These are phyloP conservation scores for Sclerotinia nivalis DNA, from an alignment of 2,329 filamentous ascomycete genomes.

Conservation along the genomic window DNA sequence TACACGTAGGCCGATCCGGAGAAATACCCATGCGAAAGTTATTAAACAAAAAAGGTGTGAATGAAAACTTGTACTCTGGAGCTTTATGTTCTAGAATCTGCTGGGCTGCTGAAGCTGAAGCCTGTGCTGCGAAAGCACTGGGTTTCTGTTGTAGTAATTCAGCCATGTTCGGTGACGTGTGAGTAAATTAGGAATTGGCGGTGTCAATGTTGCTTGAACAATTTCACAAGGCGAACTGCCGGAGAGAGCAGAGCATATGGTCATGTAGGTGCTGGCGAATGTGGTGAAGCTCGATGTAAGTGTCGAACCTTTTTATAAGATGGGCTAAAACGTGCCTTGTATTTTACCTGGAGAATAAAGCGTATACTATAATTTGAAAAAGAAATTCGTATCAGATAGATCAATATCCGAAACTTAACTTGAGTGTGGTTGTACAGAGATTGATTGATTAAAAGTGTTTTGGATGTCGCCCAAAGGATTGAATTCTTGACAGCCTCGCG, in stretches of 20 bases:
- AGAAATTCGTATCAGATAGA: too few relatives aligned
- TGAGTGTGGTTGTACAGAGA: not conserved
- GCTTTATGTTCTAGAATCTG: constrained; percentile 59
- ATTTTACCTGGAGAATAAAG: not conserved
- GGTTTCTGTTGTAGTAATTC: constrained; percentile 18
- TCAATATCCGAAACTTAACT: not conserved
- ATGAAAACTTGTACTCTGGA: constrained; percentile 70
- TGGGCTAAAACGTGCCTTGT: not conserved
- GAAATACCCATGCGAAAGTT: constrained; percentile 85
- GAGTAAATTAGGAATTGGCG: not conserved
- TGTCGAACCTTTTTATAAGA: not conserved
- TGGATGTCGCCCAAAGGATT: not conserved
- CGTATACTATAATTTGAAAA: not conserved
- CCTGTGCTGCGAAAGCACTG: constrained; percentile 23
- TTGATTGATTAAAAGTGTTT: not conserved
- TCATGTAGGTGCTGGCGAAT: constrained; percentile 7
- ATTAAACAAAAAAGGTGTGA: constrained; percentile 79
- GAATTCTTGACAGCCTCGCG: constrained; percentile 14
- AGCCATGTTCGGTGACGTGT: constrained; percentile 10
- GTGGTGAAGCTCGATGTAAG: constrained; percentile 3
- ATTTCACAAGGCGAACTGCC: constrained; percentile 8
- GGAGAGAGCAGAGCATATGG: not conserved
- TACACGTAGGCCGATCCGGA: constrained; percentile 77
- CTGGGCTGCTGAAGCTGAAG: constrained; percentile 26
- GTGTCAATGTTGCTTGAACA: not conserved